These are phyloP conservation scores for Blastosporella zonata DNA, from an alignment of 1,284 basidiomycete species.

Conservation along the genomic window DNA sequence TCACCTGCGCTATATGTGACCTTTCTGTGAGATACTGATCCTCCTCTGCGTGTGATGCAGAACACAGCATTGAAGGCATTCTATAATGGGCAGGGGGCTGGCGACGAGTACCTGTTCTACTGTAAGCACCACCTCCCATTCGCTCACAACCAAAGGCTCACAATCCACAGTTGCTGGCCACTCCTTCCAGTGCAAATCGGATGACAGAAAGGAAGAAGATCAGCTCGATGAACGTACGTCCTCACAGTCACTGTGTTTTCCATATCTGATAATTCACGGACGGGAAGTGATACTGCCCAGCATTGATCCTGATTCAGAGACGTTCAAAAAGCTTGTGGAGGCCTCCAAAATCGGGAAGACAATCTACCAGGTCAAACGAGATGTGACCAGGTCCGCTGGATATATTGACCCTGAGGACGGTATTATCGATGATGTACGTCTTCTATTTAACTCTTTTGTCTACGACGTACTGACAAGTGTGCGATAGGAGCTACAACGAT, in stretches of 20 bases:
- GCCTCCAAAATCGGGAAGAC: neutral
- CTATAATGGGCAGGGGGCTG: conserved; percentile 4
- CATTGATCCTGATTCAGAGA: neutral
- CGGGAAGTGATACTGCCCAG: neutral
- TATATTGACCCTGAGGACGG: neutral
- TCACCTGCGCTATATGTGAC: too few species aligned
- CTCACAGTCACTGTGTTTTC: neutral
- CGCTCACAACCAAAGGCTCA: neutral
- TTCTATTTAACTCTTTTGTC: neutral
- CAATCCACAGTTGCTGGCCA: conserved; percentile 6
- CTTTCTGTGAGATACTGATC: neutral
- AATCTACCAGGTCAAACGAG: neutral
- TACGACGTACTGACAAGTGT: neutral
- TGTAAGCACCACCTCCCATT: conserved; percentile 2
- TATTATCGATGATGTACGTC: neutral
- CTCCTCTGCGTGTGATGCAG: neutral
- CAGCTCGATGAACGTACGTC: conserved; percentile 6
- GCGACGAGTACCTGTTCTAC: conserved; percentile 11
- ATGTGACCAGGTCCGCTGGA: neutral
- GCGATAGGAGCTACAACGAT: neutral
- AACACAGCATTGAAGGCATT: conserved; percentile 1
- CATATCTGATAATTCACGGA: neutral
- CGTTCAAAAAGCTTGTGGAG: neutral
- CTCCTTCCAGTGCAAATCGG: neutral
- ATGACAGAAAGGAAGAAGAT: conserved; percentile 8